These are phyloP conservation scores for Penicillium corylophilum DNA, from an alignment of 2,329 filamentous ascomycete species.

Conservation along the genomic window DNA sequence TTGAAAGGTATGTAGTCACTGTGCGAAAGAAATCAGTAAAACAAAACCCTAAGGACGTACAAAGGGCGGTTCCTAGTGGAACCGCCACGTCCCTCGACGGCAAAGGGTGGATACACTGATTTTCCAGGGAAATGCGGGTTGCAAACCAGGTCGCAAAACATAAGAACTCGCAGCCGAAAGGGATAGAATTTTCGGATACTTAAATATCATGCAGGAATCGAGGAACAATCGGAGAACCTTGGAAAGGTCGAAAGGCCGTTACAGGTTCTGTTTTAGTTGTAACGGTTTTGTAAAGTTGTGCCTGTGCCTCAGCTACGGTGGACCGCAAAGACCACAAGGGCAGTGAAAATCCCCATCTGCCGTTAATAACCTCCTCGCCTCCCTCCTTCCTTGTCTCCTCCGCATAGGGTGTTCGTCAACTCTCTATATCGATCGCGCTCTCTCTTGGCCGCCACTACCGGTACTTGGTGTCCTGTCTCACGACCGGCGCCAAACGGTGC, in stretches of 20 bases:
- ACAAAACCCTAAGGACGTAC: constrained; percentile 16
- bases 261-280: neutral
- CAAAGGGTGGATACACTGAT: constrained; percentile 2
- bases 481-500: constrained; percentile 48
- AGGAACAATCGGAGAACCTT: neutral
- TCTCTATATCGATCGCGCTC: constrained; percentile 36
- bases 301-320: constrained; percentile 14
- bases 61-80: constrained; percentile 13
- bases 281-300: neutral
- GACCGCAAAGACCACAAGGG: constrained; percentile 14
- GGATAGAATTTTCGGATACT: neutral
- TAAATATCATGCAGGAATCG: neutral
- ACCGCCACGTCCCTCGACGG: constrained; percentile 13
- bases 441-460: constrained; percentile 46
- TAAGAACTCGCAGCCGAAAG: neutral
- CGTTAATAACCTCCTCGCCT: constrained; percentile 24
- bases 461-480: constrained; percentile 48
- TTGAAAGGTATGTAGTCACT: neutral
- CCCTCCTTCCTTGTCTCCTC: constrained; percentile 14
- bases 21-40: neutral
- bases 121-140: neutral
- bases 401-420: constrained; percentile 29
- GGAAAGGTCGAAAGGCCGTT: neutral
- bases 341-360: constrained; percentile 24
- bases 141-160: neutral